These are phyloP conservation scores for Plicaturopsis crispa DNA, from an alignment of 768 basidiomycete genomes.

Conservation along the genomic window DNA sequence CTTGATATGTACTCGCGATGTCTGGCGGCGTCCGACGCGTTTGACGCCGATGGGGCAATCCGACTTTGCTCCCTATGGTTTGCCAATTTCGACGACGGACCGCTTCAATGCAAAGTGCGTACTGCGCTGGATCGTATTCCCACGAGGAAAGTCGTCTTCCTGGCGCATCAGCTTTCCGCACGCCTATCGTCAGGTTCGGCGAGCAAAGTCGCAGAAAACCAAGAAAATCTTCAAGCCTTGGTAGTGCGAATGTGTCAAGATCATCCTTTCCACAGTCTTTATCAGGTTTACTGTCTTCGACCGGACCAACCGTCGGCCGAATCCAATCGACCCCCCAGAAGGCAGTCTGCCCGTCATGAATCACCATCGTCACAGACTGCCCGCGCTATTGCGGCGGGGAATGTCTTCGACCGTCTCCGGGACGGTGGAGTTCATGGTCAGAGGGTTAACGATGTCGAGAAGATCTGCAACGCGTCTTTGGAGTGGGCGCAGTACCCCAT, in stretches of 20 bases:
- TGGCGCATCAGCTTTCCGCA: constrained; percentile 94
- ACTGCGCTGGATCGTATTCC: constrained; percentile 54
- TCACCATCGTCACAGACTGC: constrained; percentile 41
- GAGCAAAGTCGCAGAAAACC: constrained; percentile 28
- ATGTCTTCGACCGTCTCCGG: constrained; percentile 50
- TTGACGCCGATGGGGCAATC: constrained; percentile 72
- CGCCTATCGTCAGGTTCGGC: constrained; percentile 49
- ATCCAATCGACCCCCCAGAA: constrained; percentile 17
- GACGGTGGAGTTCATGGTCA: constrained; percentile 26
- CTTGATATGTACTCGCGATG: constrained; percentile 82
- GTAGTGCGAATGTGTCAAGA: constrained; percentile 76
- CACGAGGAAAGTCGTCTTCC: constrained; percentile 83
- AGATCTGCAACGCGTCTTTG: constrained; percentile 56
- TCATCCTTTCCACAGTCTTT: constrained; percentile 91
- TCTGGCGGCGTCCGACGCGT: constrained; percentile 58
- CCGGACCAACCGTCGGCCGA: constrained; percentile 22
- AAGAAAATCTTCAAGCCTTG: constrained; percentile 53
- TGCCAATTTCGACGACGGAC: constrained; percentile 63
- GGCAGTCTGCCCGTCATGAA: constrained; percentile 39
- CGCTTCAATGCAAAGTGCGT: constrained; percentile 34
- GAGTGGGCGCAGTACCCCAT: constrained; percentile 66
- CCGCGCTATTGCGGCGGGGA: constrained; percentile 56
- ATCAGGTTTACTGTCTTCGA: constrained; percentile 77
- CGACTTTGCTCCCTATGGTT: constrained; percentile 91
- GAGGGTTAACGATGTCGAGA: constrained; percentile 47